Conservation (phyloP, 1,139 yeast genomes). For the Magnusiomyces paraingens region DNA sequence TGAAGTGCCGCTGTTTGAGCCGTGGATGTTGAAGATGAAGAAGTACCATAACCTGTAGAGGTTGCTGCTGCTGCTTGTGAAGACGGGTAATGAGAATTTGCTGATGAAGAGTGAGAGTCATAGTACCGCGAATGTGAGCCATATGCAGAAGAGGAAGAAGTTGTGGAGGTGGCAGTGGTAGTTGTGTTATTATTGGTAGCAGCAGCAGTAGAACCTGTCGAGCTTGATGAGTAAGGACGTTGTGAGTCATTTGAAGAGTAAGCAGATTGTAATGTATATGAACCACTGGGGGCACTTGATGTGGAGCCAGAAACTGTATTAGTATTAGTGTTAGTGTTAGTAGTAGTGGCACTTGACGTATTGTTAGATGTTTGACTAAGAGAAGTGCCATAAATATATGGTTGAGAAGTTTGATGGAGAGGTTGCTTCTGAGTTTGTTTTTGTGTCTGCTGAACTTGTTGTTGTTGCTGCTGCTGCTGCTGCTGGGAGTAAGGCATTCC, state of each 20-base stretch:
- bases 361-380: background rate
- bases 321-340: background rate
- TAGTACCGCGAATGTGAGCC: background rate
- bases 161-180: background rate
- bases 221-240: background rate
- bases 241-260: background rate
- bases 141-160: background rate
- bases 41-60: background rate
- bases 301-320: background rate
- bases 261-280: background rate
- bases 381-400: background rate
- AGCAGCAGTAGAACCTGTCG: background rate
- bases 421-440: background rate
- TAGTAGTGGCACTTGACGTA: no score
- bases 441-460: background rate
- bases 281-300: no score
- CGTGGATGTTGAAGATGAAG: background rate
- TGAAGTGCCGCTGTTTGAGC: background rate
- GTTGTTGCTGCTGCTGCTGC: background rate
- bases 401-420: background rate
- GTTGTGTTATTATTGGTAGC: background rate
- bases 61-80: background rate
- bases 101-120: background rate
- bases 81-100: background rate
- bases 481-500: background rate